A percentile compares a stretch with the other conserved stretches of the same genome.
phyloP scores from a whole-genome alignment of 805 yeast species.

The Cyberlindnera americana region DNA sequence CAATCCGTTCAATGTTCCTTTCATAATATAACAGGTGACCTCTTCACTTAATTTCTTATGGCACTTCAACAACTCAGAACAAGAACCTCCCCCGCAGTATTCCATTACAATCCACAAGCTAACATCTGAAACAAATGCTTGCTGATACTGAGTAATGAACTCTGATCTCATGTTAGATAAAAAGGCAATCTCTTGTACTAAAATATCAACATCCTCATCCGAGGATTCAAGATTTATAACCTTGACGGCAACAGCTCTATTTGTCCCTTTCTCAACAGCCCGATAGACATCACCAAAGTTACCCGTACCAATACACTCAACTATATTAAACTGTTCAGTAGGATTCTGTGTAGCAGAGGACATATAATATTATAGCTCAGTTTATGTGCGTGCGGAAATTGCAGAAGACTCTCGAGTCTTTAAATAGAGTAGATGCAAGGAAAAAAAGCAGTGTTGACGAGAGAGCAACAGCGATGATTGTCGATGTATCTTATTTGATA shows the following conservation, averaged over 20 bases:
- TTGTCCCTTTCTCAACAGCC: slow-evolving; percentile 38
- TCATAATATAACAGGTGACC: slow-evolving; percentile 56
- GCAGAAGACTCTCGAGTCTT: neutral
- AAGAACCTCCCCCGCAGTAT: slow-evolving; percentile 92
- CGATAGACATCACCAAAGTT: slow-evolving; percentile 84
- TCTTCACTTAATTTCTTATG: slow-evolving; percentile 55
- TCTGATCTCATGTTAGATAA: slow-evolving; percentile 59
- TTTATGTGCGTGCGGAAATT: no score
- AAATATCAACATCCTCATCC: slow-evolving; percentile 66
- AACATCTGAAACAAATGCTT: slow-evolving; percentile 60
- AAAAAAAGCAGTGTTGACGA: no score
- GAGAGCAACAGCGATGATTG: no score
- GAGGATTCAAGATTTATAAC: slow-evolving; percentile 77
- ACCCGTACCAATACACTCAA: slow-evolving; percentile 73
- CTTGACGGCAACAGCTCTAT: slow-evolving; percentile 73
- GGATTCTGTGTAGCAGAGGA: slow-evolving; percentile 20
- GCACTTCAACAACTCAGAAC: slow-evolving; percentile 65
- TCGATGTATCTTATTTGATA: no score
- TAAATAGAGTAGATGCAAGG: no score
- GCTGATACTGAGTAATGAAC: slow-evolving; percentile 62
- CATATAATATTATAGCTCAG: neutral
- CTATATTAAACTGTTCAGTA: slow-evolving; percentile 32
- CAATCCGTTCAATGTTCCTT: slow-evolving; percentile 67
- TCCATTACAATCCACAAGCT: slow-evolving; percentile 92
- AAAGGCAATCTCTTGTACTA: slow-evolving; percentile 76